Conservation (phyloP, 805 yeast species). For the Saccharomycopsis babjevae region DNA sequence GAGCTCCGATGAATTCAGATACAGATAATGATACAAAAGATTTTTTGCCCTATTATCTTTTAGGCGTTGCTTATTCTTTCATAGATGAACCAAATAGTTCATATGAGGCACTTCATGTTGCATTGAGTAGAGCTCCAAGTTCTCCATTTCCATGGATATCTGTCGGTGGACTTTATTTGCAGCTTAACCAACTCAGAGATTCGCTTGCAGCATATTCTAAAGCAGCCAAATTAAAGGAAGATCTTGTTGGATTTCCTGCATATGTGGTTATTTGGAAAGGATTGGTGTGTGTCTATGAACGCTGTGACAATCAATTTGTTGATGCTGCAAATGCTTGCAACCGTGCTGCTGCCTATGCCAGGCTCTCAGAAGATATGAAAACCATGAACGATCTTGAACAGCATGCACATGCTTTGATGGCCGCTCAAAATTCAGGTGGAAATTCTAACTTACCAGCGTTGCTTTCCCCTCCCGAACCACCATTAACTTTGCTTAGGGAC, state of each 20-base stretch:
- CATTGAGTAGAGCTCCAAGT: constrained; percentile 41
- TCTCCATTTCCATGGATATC: constrained; percentile 60
- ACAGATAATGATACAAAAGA: constrained; percentile 25
- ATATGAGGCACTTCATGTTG: constrained; percentile 45
- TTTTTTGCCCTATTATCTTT: constrained; percentile 45
- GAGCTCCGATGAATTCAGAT: constrained; percentile 18
- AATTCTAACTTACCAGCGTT: constrained; percentile 36
- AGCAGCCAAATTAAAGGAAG: constrained; percentile 43
- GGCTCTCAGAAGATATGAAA: constrained; percentile 35
- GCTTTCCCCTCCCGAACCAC: constrained; percentile 39
- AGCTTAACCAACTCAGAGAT: constrained; percentile 51
- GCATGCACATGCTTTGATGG: constrained; percentile 33
- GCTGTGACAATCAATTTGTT: constrained; percentile 48
- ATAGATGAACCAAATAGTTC: constrained; percentile 39
- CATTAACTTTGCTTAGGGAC: constrained; percentile 27
- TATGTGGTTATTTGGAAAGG: constrained; percentile 59
- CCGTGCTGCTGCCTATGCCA: constrained; percentile 41
- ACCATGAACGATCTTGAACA: constrained; percentile 34
- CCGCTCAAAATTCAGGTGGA: constrained; percentile 29
- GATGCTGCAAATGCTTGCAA: constrained; percentile 54
- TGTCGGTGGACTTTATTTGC: constrained; percentile 50
- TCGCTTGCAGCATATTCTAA: constrained; percentile 60
- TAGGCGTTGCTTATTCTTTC: constrained; percentile 43
- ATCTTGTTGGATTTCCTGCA: constrained; percentile 33
- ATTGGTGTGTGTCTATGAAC: constrained; percentile 48